phyloP scores from a whole-genome alignment of 345 rosid species.

The Eucalyptus decipiens region DNA sequence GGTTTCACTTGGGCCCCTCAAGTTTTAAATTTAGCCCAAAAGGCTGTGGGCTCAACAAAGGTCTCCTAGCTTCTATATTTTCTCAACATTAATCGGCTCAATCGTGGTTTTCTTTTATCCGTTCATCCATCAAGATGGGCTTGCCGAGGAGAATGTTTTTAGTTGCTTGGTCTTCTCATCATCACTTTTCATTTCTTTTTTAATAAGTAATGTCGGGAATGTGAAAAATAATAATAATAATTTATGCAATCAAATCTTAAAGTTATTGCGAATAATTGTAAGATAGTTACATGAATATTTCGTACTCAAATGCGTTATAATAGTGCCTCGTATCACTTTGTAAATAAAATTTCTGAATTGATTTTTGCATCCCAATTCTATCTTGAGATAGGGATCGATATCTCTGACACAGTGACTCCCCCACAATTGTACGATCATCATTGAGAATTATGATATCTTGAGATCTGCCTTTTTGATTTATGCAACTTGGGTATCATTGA shows the following conservation, averaged over 20 bases:
- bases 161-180: neutral
- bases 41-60: neutral
- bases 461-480: neutral
- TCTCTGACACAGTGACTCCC: neutral
- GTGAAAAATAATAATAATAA: too few species aligned
- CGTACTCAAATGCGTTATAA: neutral
- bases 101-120: neutral
- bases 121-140: neutral
- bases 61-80: neutral
- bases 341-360: too few species aligned
- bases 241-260: neutral
- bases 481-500: neutral
- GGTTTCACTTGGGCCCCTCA: neutral
- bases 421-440: fast-evolving
- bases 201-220: neutral
- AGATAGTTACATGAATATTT: neutral
- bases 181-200: neutral
- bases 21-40: neutral
- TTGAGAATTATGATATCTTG: neutral
- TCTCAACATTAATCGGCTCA: neutral
- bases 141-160: neutral
- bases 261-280: neutral
- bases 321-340: too few species aligned
- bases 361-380: neutral
- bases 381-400: neutral